Conservation (phyloP, 331 rosid species). For the Dryas integrifolia region DNA sequence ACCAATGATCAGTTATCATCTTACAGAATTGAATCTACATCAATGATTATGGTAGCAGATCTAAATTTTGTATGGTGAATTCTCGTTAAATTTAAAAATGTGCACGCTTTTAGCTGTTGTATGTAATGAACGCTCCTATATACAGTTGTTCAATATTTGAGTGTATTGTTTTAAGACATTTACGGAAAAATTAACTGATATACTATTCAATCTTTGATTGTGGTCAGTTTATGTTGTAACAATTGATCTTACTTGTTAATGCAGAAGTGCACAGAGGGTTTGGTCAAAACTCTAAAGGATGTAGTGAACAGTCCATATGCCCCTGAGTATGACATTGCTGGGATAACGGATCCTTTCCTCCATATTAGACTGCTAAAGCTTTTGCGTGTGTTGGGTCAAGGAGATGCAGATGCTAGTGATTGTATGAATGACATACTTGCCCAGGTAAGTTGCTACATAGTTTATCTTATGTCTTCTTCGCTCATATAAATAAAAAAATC, state of each 20-base stretch:
- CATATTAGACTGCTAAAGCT: constrained; percentile 89
- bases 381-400: constrained; percentile 88
- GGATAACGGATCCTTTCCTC: constrained; percentile 96
- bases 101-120: constrained; percentile 9
- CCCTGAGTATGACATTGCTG: constrained; percentile 95
- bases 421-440: constrained; percentile 98
- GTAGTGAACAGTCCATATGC: constrained; percentile 87
- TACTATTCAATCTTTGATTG: constrained; percentile 13
- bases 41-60: neutral
- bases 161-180: constrained; percentile 4
- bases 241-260: constrained; percentile 33
- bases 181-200: constrained; percentile 17
- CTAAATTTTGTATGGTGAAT: neutral
- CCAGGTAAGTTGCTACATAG: constrained; percentile 58
- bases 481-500: neutral
- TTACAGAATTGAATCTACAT: neutral
- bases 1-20: neutral
- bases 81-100: neutral
- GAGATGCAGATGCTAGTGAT: constrained; percentile 91
- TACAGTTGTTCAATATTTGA: constrained; percentile 14
- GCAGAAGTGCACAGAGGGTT: constrained; percentile 85
- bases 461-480: constrained; percentile 11
- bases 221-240: constrained; percentile 21
- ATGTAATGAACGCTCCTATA: constrained; percentile 18
- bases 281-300: constrained; percentile 87